Conservation (phyloP, 2,329 filamentous ascomycete species). For the Aspergillus piperis region DNA sequence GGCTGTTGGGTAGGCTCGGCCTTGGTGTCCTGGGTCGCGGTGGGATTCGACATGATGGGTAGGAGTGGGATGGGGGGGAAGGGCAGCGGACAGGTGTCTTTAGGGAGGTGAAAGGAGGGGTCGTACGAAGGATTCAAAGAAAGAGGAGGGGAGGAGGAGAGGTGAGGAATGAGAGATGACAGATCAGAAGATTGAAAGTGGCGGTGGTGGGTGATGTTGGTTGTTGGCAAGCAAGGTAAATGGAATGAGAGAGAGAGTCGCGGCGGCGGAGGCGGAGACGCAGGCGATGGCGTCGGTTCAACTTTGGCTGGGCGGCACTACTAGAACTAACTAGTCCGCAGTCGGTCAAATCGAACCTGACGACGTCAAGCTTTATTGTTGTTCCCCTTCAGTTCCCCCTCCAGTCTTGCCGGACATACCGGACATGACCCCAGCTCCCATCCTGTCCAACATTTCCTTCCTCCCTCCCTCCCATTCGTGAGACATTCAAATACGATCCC, state of each 20-base stretch:
- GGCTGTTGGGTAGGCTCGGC: slow-evolving; percentile 47
- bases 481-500: not conserved
- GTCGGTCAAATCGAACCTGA: not conserved
- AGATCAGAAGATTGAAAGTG: not conserved
- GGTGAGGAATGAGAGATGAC: slow-evolving; percentile 6
- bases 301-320: not conserved
- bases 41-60: slow-evolving; percentile 50
- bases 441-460: not conserved
- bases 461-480: not conserved
- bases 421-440: not conserved
- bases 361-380: not conserved
- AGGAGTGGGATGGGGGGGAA: slow-evolving; percentile 3
- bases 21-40: slow-evolving; percentile 37
- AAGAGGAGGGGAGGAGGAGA: not conserved
- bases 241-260: not conserved
- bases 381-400: not conserved
- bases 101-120: not conserved
- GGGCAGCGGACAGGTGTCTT: not conserved
- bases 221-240: not conserved
- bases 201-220: not conserved
- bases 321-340: not conserved
- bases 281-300: not conserved
- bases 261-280: not conserved
- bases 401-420: not conserved
- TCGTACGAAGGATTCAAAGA: not conserved